phyloP scores from a whole-genome alignment of 1,139 yeast genomes.

The Hansenula sp. region DNA sequence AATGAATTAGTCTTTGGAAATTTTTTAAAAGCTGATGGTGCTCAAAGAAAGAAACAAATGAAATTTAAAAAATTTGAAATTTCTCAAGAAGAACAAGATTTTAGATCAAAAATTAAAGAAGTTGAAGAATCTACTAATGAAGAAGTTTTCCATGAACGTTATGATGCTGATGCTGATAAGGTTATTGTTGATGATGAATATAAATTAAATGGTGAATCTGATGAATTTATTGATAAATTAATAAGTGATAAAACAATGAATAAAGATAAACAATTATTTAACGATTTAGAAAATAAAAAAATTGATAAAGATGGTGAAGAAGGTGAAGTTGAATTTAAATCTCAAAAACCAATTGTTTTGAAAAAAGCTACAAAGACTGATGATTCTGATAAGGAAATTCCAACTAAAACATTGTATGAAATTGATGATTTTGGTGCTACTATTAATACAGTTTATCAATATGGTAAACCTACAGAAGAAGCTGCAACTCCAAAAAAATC shows the following conservation, averaged over 20 bases:
- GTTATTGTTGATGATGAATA: conserved; percentile 12
- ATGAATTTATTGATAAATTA: conserved; percentile 1
- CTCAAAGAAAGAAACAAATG: conserved; percentile 14
- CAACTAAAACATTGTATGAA: conserved; percentile 20
- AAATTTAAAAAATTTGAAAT: conserved; percentile 18
- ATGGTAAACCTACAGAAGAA: background rate
- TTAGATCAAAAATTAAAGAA: conserved; percentile 2
- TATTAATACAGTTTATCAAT: conserved; percentile 18
- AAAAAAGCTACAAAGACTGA: conserved; percentile 4
- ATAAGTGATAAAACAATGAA: conserved; percentile 11
- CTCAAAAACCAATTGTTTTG: conserved; percentile 15
- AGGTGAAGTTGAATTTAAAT: conserved; percentile 22
- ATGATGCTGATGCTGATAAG: conserved; percentile 17
- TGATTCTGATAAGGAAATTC: conserved; percentile 2
- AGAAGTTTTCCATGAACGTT: conserved; percentile 12
- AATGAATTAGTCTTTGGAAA: conserved; percentile 17
- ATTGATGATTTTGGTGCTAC: conserved; percentile 23
- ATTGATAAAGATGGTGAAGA: conserved; percentile 19
- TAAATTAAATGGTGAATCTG: conserved; percentile 3
- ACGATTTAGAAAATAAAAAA: conserved; percentile 18
- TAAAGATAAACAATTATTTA: conserved; percentile 25
- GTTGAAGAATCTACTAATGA: conserved; percentile 4
- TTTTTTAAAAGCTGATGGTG: conserved; percentile 13
- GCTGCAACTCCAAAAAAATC: background rate
- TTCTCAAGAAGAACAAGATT: background rate